These are phyloP conservation scores for Daldinia eschscholtzii DNA, from an alignment of 2,329 filamentous ascomycete genomes.

Conservation along the genomic window DNA sequence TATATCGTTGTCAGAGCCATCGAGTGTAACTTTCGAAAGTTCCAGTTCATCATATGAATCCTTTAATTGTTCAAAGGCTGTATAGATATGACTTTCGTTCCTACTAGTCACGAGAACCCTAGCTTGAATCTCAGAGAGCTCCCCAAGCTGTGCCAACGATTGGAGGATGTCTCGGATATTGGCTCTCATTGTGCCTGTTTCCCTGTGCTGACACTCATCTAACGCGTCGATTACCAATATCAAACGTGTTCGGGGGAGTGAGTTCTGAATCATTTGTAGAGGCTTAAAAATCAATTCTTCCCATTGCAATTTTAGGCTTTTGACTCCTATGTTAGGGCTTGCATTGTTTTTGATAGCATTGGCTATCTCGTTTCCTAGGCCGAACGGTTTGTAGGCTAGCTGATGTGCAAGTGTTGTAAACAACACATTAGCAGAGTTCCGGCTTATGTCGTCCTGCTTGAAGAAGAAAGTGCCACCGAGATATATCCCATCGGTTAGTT, in stretches of 20 bases:
- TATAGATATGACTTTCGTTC: conserved; percentile 17
- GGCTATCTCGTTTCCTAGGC: conserved; percentile 16
- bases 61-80: neutral
- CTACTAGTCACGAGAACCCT: conserved; percentile 35
- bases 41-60: conserved; percentile 1
- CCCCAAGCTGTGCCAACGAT: conserved; percentile 42
- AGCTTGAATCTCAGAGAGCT: conserved; percentile 48
- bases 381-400: conserved; percentile 8
- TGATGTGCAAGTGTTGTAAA: conserved; percentile 19
- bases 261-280: conserved; percentile 35
- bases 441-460: conserved; percentile 53
- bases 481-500: neutral
- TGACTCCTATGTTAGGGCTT: conserved; percentile 43
- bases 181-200: neutral
- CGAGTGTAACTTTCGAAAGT: conserved; percentile 1
- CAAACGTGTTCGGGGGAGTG: conserved; percentile 11
- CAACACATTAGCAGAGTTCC: conserved; percentile 50
- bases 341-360: conserved; percentile 9
- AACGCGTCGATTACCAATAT: conserved; percentile 53
- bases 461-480: conserved; percentile 59
- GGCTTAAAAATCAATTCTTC: conserved; percentile 56
- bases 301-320: conserved; percentile 55
- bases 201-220: conserved; percentile 52
- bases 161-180: conserved; percentile 8
- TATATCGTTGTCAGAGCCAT: conserved; percentile 4